phyloP scores from a whole-genome alignment of 2,329 filamentous ascomycete species.

The Phaeosphaeriaceae sp. region DNA sequence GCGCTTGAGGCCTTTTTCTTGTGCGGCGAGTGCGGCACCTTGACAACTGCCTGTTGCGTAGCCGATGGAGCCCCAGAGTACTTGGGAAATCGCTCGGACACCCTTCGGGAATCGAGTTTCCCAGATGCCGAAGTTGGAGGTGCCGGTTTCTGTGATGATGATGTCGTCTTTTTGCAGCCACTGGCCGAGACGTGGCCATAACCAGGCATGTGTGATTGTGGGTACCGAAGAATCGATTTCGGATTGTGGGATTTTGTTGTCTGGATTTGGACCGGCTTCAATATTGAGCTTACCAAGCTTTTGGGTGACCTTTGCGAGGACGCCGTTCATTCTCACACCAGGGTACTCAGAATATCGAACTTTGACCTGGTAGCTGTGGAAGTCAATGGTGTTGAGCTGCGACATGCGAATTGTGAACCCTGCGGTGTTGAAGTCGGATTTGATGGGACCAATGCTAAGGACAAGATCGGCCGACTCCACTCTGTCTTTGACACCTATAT shows the following conservation, averaged over 20 bases:
- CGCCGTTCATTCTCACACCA: slow-evolving; percentile 76
- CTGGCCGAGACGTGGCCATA: slow-evolving; percentile 78
- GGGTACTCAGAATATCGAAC: slow-evolving; percentile 83
- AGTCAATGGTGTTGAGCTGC: slow-evolving; percentile 78
- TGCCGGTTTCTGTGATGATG: slow-evolving; percentile 86
- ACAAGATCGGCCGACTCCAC: slow-evolving; percentile 75
- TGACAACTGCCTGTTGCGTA: slow-evolving; percentile 68
- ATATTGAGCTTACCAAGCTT: slow-evolving; percentile 64
- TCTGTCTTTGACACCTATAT: slow-evolving; percentile 66
- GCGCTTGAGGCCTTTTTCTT: slow-evolving; percentile 66
- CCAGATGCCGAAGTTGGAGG: slow-evolving; percentile 86
- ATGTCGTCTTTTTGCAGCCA: slow-evolving; percentile 77
- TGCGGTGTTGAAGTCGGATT: slow-evolving; percentile 82
- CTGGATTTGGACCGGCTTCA: slow-evolving; percentile 58
- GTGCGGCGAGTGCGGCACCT: slow-evolving; percentile 75
- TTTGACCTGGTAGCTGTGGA: slow-evolving; percentile 75
- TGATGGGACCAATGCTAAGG: slow-evolving; percentile 71
- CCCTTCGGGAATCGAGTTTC: slow-evolving; percentile 78
- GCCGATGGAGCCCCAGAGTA: slow-evolving; percentile 73
- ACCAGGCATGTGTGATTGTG: slow-evolving; percentile 71
- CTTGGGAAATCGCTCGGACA: slow-evolving; percentile 83
- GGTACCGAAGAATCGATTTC: slow-evolving; percentile 40
- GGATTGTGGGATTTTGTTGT: slow-evolving; percentile 56
- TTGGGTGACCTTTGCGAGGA: slow-evolving; percentile 73
- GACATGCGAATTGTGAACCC: slow-evolving; percentile 82